phyloP scores from a whole-genome alignment of 352 stramenopile genomes.

The Phytopythium helicoides region DNA sequence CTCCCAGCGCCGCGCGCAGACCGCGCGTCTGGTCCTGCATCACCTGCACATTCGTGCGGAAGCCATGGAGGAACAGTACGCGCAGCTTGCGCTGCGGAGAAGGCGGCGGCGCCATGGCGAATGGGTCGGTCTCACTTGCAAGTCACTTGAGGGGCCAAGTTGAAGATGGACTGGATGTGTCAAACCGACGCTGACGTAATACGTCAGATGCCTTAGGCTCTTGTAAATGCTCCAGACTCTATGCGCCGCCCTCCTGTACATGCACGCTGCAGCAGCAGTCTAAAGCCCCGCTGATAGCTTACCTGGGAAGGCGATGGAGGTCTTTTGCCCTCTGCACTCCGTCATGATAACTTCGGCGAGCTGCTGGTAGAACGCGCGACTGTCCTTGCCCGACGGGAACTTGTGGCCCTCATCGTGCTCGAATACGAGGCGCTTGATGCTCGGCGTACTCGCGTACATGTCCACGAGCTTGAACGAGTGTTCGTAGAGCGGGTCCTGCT shows the following conservation, averaged over 20 bases:
- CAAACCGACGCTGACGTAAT: too few relatives aligned
- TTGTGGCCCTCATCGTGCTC: conserved; percentile 35
- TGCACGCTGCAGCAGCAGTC: too few relatives aligned
- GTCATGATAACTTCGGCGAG: conserved; percentile 17
- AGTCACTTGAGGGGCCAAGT: too few relatives aligned
- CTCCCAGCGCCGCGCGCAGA: conserved; percentile 26
- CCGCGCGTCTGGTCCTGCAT: conserved; percentile 44
- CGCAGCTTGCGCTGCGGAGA: conserved; percentile 37
- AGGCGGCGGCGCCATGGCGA: conserved; percentile 3
- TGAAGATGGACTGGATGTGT: too few relatives aligned
- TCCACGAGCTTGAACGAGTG: conserved; percentile 35
- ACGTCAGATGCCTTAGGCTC: too few relatives aligned
- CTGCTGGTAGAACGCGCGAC: conserved; percentile 21
- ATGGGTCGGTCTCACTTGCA: too few relatives aligned
- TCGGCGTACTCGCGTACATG: conserved; percentile 15
- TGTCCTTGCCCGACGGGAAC: conserved; percentile 30
- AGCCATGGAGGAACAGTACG: conserved; percentile 55
- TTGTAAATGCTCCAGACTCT: too few relatives aligned
- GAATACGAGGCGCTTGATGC: conserved; percentile 22
- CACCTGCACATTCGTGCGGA: conserved; percentile 45
- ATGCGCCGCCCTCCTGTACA: too few relatives aligned
- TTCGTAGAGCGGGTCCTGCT: conserved; percentile 54
- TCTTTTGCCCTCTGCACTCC: conserved; percentile 8
- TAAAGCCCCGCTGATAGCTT: background rate
- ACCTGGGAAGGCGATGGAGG: background rate